Conservation (phyloP, 78 protist species). For the Dictyostelium firmibasis region DNA sequence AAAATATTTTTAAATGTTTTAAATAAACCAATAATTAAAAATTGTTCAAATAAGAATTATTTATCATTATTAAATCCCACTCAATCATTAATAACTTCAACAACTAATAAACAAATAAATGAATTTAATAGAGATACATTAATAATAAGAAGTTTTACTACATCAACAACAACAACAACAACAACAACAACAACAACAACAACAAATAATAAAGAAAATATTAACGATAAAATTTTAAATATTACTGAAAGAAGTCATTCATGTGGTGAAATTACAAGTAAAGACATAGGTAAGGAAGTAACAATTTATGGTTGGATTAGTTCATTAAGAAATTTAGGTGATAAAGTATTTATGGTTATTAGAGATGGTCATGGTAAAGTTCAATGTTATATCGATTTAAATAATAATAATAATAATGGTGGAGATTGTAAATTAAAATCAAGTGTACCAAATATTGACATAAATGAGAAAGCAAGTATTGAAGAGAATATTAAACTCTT, state of each 20-base stretch:
- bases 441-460: not conserved
- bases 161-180: not conserved
- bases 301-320: conserved; percentile 50
- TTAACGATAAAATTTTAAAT: conserved; percentile 8
- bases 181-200: not conserved
- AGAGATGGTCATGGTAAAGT: conserved; percentile 70
- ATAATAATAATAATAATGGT: not conserved
- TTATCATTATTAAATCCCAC: too few relatives aligned
- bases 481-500: conserved; percentile 18
- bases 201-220: not conserved
- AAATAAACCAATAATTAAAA: not conserved
- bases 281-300: conserved; percentile 35
- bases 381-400: conserved; percentile 5
- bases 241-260: conserved; percentile 47
- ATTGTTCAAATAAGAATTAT: not conserved
- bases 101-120: too few relatives aligned
- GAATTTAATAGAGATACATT: too few relatives aligned
- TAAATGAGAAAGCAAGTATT: not conserved
- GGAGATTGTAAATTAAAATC: not conserved
- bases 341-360: conserved; percentile 27
- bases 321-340: conserved; percentile 45
- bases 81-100: too few relatives aligned
- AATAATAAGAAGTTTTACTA: not conserved
- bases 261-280: conserved; percentile 35
- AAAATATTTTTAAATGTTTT: not conserved